Evolutionary conservation across 2,329 filamentous ascomycete species (phyloP).

Genomic region (Neonectria faginata): DNA sequence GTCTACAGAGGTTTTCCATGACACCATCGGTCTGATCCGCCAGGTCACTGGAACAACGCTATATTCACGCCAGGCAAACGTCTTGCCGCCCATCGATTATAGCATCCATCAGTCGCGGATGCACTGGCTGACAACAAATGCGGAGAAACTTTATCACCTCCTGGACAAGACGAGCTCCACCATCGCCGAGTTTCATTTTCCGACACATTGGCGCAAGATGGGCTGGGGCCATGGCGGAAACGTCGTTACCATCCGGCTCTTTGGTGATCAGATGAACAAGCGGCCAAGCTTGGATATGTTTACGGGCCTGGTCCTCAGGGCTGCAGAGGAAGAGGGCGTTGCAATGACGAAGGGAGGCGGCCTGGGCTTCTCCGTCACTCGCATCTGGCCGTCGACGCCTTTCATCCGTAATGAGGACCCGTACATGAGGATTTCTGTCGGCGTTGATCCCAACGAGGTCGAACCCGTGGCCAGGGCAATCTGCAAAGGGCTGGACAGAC

Average conservation of each 20-base stretch:
- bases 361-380: conserved; percentile 35
- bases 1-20: conserved; percentile 25
- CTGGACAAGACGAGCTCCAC: conserved; percentile 24
- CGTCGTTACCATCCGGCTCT: conserved; percentile 32
- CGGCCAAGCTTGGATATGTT: conserved; percentile 33
- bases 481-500: conserved; percentile 33
- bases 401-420: conserved; percentile 35
- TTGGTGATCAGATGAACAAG: conserved; percentile 35
- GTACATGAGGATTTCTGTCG: conserved; percentile 36
- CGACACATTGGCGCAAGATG: conserved; percentile 33
- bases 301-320: conserved; percentile 28
- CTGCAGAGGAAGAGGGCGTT: conserved; percentile 33
- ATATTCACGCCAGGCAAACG: conserved; percentile 29
- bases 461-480: conserved; percentile 35
- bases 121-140: conserved; percentile 28
- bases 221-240: conserved; percentile 37
- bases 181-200: conserved; percentile 29
- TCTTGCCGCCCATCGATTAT: conserved; percentile 28
- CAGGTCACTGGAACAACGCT: conserved; percentile 29
- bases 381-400: conserved; percentile 35
- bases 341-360: conserved; percentile 38
- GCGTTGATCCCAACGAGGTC: conserved; percentile 34
- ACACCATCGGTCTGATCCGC: conserved; percentile 28
- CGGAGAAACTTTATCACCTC: conserved; percentile 24
- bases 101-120: conserved; percentile 27